A percentile compares a stretch with the other conserved stretches of the same genome.
phyloP scores from a whole-genome alignment of 139 green algal species.

The Chlorella ohadii region DNA sequence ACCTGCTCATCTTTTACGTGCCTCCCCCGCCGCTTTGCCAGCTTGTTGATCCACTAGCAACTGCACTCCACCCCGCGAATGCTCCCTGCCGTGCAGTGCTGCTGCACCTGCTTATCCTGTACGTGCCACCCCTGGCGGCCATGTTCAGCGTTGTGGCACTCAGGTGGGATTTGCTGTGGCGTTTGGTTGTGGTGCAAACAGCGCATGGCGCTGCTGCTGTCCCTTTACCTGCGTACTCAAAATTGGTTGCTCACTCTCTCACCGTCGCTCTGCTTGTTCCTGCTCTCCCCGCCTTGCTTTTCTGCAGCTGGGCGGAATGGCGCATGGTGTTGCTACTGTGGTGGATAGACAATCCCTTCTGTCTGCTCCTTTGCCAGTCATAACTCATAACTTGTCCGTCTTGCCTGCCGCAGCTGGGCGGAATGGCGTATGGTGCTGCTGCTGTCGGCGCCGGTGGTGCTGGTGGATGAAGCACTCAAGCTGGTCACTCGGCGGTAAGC shows the following conservation, averaged over 20 bases:
- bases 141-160: slow-evolving; percentile 88
- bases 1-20: no score
- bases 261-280: no score
- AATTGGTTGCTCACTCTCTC: no score
- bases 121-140: slow-evolving; percentile 73
- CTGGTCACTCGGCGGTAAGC: slow-evolving; percentile 45
- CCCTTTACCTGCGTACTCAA: no score
- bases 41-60: no score
- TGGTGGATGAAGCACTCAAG: slow-evolving; percentile 94
- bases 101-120: slow-evolving; percentile 93
- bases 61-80: no score
- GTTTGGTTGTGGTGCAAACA: no score
- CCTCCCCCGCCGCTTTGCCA: no score
- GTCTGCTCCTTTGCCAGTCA: neutral
- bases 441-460: slow-evolving; percentile 89
- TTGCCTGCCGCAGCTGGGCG: neutral
- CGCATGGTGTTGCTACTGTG: neutral
- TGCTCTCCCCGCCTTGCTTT: neutral
- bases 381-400: no score
- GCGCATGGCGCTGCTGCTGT: no score
- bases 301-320: neutral
- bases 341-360: no score
- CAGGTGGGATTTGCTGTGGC: neutral
- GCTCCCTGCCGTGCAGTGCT: slow-evolving; percentile 46
- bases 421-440: slow-evolving; percentile 65